Conservation (phyloP, 1,139 yeast species). For the Wickerhamomyces sp. region DNA sequence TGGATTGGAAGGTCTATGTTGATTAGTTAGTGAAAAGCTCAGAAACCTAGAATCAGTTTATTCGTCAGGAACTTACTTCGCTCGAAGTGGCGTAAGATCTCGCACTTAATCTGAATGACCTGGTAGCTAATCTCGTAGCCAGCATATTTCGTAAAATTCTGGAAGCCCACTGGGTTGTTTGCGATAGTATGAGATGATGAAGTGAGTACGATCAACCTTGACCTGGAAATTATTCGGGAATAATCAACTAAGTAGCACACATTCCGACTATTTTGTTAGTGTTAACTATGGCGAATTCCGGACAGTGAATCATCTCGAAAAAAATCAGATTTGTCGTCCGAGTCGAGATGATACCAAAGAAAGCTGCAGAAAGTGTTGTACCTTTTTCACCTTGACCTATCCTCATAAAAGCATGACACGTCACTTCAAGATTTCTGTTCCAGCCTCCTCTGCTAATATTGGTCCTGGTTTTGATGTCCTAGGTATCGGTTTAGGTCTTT, state of each 20-base stretch:
- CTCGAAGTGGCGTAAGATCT: constrained; percentile 10
- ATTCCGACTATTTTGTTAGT: constrained; percentile 1
- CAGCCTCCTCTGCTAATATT: constrained; percentile 96
- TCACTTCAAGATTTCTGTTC: constrained; percentile 64
- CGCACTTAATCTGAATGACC: not conserved
- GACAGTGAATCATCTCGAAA: not conserved
- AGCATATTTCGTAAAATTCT: not conserved
- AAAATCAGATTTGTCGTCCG: not conserved
- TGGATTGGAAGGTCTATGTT: constrained; percentile 24
- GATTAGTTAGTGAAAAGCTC: constrained; percentile 1
- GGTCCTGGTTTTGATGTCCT: constrained; percentile 98
- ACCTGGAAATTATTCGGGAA: no score
- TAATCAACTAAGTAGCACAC: not conserved
- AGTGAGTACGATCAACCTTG: no score
- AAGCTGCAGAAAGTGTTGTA: not conserved
- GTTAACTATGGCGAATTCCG: not conserved
- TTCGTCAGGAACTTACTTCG: constrained; percentile 2
- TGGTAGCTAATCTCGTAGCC: not conserved
- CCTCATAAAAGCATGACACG: constrained; percentile 27
- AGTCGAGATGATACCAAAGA: not conserved
- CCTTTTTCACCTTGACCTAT: not conserved
- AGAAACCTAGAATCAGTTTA: not conserved
- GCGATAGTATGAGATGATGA: no score
- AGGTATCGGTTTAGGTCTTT: constrained; percentile 81
- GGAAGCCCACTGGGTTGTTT: no score